These are phyloP conservation scores for Piper longum DNA, from an alignment of 164 flowering plant genomes.

Conservation along the genomic window DNA sequence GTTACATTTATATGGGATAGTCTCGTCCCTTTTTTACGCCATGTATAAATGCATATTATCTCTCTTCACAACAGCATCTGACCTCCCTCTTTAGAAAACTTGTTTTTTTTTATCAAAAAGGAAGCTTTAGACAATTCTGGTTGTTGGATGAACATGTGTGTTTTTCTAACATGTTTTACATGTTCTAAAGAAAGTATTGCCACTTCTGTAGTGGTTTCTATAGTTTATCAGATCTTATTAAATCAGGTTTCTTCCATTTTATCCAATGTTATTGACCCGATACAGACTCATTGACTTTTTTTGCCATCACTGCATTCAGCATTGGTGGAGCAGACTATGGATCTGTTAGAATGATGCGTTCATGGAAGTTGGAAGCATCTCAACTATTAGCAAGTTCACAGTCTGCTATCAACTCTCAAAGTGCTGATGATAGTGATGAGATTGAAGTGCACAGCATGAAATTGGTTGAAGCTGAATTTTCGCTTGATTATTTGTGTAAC, in stretches of 20 bases:
- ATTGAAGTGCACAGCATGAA: slow-evolving; percentile 54
- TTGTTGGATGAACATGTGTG: neutral
- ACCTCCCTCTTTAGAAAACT: too few species aligned
- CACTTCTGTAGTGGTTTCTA: neutral
- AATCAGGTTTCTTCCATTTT: neutral
- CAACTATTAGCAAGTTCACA: slow-evolving; percentile 22
- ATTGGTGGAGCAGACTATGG: slow-evolving; percentile 98
- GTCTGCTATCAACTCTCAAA: slow-evolving; percentile 12
- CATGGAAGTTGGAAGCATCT: slow-evolving; percentile 77
- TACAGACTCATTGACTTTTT: neutral
- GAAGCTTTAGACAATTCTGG: too few species aligned
- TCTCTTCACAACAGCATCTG: too few species aligned
- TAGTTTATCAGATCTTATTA: neutral
- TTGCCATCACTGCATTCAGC: slow-evolving; percentile 24
- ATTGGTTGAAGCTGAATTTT: slow-evolving; percentile 66
- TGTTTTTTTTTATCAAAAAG: too few species aligned
- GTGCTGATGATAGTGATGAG: slow-evolving; percentile 37
- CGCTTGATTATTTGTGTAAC: slow-evolving; percentile 79
- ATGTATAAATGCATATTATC: too few species aligned
- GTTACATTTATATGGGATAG: too few species aligned
- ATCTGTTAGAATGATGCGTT: slow-evolving; percentile 84
- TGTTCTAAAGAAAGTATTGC: too few species aligned
- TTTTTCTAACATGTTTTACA: too few species aligned
- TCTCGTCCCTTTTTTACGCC: neutral
- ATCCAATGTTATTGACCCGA: neutral